Evolutionary conservation across 768 basidiomycete species (phyloP).

Genomic region (Suillus discolor): DNA sequence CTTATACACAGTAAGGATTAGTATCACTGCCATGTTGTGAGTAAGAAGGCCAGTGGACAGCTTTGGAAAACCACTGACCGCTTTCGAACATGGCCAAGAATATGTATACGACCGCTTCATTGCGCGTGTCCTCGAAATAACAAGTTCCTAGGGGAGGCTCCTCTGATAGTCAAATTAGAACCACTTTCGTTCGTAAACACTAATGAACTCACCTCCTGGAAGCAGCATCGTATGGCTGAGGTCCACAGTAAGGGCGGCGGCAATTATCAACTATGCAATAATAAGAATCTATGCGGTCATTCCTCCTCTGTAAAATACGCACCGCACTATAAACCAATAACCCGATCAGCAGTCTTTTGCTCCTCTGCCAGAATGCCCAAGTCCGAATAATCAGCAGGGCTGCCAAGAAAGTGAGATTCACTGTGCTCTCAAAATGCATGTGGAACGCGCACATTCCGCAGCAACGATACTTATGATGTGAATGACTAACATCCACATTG

Average conservation of each 20-base stretch:
- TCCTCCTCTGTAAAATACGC: background rate
- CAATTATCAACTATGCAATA: conserved; percentile 9
- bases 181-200: background rate
- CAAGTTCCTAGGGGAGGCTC: background rate
- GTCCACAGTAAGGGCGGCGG: conserved; percentile 7
- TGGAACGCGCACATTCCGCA: conserved; percentile 1
- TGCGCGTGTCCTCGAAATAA: background rate
- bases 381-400: conserved; percentile 21
- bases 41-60: background rate
- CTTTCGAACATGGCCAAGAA: background rate
- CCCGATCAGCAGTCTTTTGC: conserved; percentile 15
- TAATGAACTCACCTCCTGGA: conserved; percentile 7
- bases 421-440: background rate
- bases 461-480: conserved; percentile 13
- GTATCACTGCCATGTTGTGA: background rate
- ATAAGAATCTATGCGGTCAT: background rate
- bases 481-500: background rate
- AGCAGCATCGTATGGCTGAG: conserved; percentile 10
- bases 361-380: conserved; percentile 22
- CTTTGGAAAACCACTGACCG: background rate
- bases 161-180: background rate
- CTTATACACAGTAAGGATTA: conserved; percentile 6
- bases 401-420: background rate
- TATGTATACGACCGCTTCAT: background rate
- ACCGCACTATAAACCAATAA: conserved; percentile 16